A percentile compares a stretch with the other conserved stretches of the same genome.
phyloP scores from a whole-genome alignment of 352 stramenopile species.

The Thraustochytrium sp. region DNA sequence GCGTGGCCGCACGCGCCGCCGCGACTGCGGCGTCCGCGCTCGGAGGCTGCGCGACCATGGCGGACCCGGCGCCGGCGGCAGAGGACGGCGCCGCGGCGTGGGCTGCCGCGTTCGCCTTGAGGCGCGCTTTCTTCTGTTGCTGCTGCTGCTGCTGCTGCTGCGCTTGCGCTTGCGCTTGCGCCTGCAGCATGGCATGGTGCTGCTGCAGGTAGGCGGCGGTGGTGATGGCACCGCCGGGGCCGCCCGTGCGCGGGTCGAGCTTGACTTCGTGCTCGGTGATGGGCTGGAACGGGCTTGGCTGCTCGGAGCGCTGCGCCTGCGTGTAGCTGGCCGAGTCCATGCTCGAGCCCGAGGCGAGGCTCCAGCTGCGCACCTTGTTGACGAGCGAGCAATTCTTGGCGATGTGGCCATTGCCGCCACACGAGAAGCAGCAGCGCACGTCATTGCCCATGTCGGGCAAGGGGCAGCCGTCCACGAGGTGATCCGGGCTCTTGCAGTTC shows the following conservation, averaged over 20 bases:
- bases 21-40: no score
- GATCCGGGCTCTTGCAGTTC: conserved; percentile 5
- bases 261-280: conserved; percentile 18
- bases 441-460: not conserved
- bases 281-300: conserved; percentile 35
- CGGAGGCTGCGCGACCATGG: no score
- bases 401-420: conserved; percentile 2
- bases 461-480: not conserved
- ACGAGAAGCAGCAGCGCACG: not conserved
- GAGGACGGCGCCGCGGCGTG: no score
- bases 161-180: not conserved
- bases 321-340: not conserved
- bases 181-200: not conserved
- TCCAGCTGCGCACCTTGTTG: conserved; percentile 16
- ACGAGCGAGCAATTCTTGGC: conserved; percentile 17
- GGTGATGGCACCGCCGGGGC: not conserved
- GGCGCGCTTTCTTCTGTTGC: not conserved
- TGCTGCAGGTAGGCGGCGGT: not conserved
- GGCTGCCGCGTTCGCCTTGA: no score
- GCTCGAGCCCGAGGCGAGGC: not conserved
- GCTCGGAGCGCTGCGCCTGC: not conserved
- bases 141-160: not conserved
- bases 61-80: no score
- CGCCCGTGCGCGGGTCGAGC: not conserved
- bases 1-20: not conserved